Evolutionary conservation across 148 eudicot genomes (phyloP), one percentile per base, ranked within the genome.

Genomic region (Camellia japonica): DNA sequence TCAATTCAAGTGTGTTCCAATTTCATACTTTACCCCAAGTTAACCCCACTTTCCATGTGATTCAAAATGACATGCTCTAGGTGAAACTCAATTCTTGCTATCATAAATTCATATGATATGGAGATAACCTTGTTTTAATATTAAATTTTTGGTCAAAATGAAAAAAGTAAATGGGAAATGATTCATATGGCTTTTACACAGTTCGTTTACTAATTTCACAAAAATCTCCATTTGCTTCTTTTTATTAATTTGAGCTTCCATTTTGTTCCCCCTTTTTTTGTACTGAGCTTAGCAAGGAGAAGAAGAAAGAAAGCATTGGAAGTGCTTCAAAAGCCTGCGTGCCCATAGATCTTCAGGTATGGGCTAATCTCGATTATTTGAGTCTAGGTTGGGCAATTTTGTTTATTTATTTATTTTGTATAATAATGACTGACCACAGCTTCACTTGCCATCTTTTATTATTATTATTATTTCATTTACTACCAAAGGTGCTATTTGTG

Each of bases 271-370:
- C 23, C 20, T 69, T 67, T 70, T 62, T 49, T 12, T 54, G 71
- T 80, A 66, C 47, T 71, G 55, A 71, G 38, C 76, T 69, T 81
- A 96, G 99, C 99, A 92, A 90, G 99, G 98, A 82, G 99, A 96
- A 87, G 99, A 95, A n/a, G n/a, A 62, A 96, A 92, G 90, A 96
- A 90, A 88, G 98, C 98, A 47, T 81, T 96, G 86, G 91, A 91
- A 82, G 97, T 92, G 79, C 93, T 96, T 86, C 95, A 88, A 80
- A 96, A 94, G 83, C 92, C 95, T 78, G 87, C 89, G 93, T 96
- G 83, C 87, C 91, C 20, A 72, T 87, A 80, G 93, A 89, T 67
- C 90, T 96, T 82, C 99, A 96, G 97, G 99, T 93, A 87, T 64
- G 41, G 44, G 58, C 77, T 79, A 54, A 79, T 72, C 44, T 38